Conservation (phyloP, 2,329 filamentous ascomycete genomes). For the Akanthomyces uredinophilus region DNA sequence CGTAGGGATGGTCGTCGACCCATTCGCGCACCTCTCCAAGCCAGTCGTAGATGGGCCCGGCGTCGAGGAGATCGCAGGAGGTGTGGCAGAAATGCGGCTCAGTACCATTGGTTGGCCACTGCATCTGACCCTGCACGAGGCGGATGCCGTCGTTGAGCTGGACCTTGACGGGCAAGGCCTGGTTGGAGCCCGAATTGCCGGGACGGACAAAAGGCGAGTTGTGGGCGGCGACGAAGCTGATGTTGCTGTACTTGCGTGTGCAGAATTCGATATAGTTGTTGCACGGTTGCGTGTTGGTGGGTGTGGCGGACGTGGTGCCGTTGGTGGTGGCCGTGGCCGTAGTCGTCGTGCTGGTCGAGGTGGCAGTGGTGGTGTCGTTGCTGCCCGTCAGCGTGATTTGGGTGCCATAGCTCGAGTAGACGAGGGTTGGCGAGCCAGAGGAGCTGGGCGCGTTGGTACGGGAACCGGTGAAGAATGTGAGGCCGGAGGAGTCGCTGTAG, state of each 20-base stretch:
- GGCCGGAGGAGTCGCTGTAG: constrained; percentile 28
- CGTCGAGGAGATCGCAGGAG: constrained; percentile 74
- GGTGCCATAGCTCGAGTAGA: constrained; percentile 40
- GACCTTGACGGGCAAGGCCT: constrained; percentile 58
- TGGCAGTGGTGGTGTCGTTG: constrained; percentile 28
- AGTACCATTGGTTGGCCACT: constrained; percentile 46
- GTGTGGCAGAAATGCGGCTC: constrained; percentile 77
- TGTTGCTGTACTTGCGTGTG: constrained; percentile 70
- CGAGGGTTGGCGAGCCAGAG: constrained; percentile 36
- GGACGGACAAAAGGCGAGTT: constrained; percentile 72
- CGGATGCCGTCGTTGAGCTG: constrained; percentile 76
- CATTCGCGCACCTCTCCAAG: constrained; percentile 64
- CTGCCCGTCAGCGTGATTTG: constrained; percentile 37
- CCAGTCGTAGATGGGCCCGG: constrained; percentile 70
- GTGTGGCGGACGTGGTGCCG: constrained; percentile 36
- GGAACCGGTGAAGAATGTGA: constrained; percentile 34
- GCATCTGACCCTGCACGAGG: constrained; percentile 59
- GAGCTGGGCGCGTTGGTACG: constrained; percentile 34
- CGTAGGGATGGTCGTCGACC: constrained; percentile 73
- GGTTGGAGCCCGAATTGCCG: constrained; percentile 72
- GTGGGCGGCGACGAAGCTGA: constrained; percentile 72
- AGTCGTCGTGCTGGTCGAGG: constrained; percentile 27
- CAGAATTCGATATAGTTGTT: constrained; percentile 78
- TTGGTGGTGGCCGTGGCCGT: constrained; percentile 24
- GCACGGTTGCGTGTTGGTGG: constrained; percentile 69